A percentile compares a stretch with the other conserved stretches of the same genome.
Evolutionary conservation across 1,284 basidiomycete genomes (phyloP).

Genomic region (Dichomitus squalens): DNA sequence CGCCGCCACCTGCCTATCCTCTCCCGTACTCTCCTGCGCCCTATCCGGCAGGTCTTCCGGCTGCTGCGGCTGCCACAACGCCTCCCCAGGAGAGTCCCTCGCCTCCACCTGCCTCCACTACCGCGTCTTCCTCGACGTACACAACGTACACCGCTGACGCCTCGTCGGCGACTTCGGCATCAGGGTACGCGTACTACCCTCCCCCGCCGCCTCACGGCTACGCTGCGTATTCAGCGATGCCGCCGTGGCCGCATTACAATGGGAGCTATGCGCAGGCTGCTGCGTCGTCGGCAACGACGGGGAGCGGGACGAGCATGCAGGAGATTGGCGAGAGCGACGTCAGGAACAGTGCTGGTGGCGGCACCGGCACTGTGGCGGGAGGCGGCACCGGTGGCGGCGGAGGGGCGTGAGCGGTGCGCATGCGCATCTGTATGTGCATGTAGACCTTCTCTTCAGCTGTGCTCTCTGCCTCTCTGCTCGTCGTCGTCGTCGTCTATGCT

Average conservation of each 20-base stretch:
- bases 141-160: constrained; percentile 14
- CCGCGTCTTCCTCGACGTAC: constrained; percentile 16
- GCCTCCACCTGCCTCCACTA: constrained; percentile 20
- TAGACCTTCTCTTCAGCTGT: not conserved
- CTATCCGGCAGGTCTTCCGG: constrained; percentile 23
- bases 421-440: not conserved
- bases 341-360: constrained; percentile 18
- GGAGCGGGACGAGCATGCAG: constrained; percentile 16
- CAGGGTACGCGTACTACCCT: constrained; percentile 20
- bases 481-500: constrained; percentile 12
- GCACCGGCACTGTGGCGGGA: constrained; percentile 10
- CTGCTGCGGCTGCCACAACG: constrained; percentile 21
- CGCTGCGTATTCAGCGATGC: constrained; percentile 18
- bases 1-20: constrained; percentile 16
- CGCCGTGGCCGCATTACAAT: constrained; percentile 29
- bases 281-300: not conserved
- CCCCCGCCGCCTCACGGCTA: constrained; percentile 21
- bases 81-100: constrained; percentile 31
- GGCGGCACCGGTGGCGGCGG: not conserved
- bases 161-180: not conserved
- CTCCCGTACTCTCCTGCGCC: constrained; percentile 28
- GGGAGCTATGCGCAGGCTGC: constrained; percentile 25
- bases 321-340: constrained; percentile 23
- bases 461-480: not conserved
- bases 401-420: too few species aligned